These are phyloP conservation scores for Mallotus nudiflorus DNA, from an alignment of 345 rosid genomes.

Conservation along the genomic window DNA sequence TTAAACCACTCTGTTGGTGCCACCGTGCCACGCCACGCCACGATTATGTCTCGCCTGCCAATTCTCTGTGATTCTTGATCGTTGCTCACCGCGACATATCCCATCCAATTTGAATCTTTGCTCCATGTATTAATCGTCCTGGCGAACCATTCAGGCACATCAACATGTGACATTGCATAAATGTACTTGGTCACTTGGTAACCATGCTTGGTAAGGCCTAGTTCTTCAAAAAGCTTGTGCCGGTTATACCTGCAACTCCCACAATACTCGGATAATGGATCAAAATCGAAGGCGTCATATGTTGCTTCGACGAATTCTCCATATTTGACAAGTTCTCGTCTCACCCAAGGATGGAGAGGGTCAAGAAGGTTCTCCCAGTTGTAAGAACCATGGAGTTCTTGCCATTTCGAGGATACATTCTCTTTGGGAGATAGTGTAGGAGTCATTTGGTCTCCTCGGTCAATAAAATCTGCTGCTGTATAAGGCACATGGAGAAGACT, in stretches of 20 bases:
- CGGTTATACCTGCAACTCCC: conserved; percentile 62
- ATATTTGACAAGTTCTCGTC: conserved; percentile 56
- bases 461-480: conserved; percentile 49
- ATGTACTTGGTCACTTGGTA: conserved; percentile 55
- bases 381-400: conserved; percentile 42
- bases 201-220: conserved; percentile 49
- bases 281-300: conserved; percentile 62
- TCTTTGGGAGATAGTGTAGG: conserved; percentile 58
- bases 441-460: conserved; percentile 57
- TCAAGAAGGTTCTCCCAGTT: conserved; percentile 54
- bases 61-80: conserved; percentile 44
- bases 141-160: conserved; percentile 59
- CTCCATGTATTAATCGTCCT: conserved; percentile 54
- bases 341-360: conserved; percentile 54
- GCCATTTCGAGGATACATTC: conserved; percentile 48
- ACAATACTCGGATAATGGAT: conserved; percentile 57
- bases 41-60: conserved; percentile 58
- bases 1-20: conserved; percentile 62
- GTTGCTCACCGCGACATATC: conserved; percentile 54
- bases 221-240: conserved; percentile 48
- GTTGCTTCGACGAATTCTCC: conserved; percentile 61
- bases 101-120: conserved; percentile 79
- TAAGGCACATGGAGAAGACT: conserved; percentile 43
- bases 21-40: conserved; percentile 71
- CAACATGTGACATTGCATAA: conserved; percentile 65